These are phyloP conservation scores for Debaryomycetaceae sp. DNA, from an alignment of 1,139 yeast species.

Conservation along the genomic window DNA sequence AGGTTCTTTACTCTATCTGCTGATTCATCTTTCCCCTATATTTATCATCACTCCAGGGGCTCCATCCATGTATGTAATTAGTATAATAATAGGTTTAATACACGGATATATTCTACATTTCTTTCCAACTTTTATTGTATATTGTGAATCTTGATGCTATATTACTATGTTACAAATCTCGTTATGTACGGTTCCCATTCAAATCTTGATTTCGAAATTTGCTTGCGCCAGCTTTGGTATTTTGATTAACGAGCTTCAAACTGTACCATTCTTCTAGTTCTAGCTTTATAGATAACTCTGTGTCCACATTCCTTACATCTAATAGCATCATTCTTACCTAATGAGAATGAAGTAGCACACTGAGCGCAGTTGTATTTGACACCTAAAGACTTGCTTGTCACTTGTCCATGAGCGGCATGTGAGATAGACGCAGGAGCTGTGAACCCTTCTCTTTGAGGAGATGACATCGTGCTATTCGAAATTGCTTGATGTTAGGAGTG, in stretches of 20 bases:
- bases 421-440: conserved; percentile 81
- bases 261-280: conserved; percentile 92
- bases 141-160: neutral
- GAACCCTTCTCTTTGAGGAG: conserved; percentile 85
- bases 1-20: neutral
- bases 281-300: conserved; percentile 92
- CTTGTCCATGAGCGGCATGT: conserved; percentile 53
- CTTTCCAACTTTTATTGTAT: neutral
- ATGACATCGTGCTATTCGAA: conserved; percentile 35
- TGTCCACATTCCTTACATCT: conserved; percentile 99
- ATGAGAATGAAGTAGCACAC: conserved; percentile 86
- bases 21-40: neutral
- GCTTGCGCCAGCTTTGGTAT: neutral
- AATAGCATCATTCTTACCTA: conserved; percentile 92
- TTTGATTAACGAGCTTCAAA: conserved; percentile 43
- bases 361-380: conserved; percentile 94
- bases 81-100: neutral
- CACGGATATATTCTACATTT: neutral
- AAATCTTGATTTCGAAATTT: too few relatives aligned
- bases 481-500: neutral
- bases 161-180: neutral
- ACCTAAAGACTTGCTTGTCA: conserved; percentile 72
- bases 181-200: too few relatives aligned
- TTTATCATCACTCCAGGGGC: neutral
- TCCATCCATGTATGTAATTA: neutral